Evolutionary conservation across 2,329 filamentous ascomycete species (phyloP), one percentile per base, ranked within the genome.

Genomic region (Pseudogymnoascus sp.): DNA sequence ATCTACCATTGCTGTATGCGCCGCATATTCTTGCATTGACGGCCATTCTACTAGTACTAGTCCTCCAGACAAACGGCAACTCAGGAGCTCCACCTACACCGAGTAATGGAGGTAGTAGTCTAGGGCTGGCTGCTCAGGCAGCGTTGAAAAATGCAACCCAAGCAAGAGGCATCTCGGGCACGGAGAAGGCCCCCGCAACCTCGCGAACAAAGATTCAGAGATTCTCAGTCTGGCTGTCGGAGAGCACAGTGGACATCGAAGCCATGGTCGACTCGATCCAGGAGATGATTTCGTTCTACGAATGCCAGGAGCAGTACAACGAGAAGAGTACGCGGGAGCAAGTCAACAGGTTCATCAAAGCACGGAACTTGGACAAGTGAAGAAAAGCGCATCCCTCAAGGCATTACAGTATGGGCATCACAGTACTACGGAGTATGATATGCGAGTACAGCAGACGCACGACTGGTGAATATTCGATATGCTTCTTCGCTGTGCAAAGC

Each of bases 241-340:
- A 89, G 71, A 88, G 86, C 67, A 83, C 83, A 64, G 80, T 90
- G 51, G 86, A 89, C 69, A 86, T 90, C 68, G 83, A 86, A 70
- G 84, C 82, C 2, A 80, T 90, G 51, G 83, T 90, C 45, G 86
- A 90, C 70, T 86, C 85, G 70, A 88, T 85, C 2, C 88, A 90
- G 73, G 88, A 90, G 73, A 80, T 90, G 69, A 85, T 90, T 62
- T 88, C 86, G 18, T 76, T 91, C 66, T 90, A 90, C 70, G 86
- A 89, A 71, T 66, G 69, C n/a, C 72, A 74, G 51, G 73, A 75
- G 61, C 70, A 72, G 61, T 74, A 74, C 61, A 75, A 73, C 59
- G 73, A 75, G 54, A 75, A 75, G 67, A 70, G 72, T 34, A 71
- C 71, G 18, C 68, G 69, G 66, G 73, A 75, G 65, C 72, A 74